These are phyloP conservation scores for Cryptosporidium canis DNA, from an alignment of 169 alveolate species.

Conservation along the genomic window DNA sequence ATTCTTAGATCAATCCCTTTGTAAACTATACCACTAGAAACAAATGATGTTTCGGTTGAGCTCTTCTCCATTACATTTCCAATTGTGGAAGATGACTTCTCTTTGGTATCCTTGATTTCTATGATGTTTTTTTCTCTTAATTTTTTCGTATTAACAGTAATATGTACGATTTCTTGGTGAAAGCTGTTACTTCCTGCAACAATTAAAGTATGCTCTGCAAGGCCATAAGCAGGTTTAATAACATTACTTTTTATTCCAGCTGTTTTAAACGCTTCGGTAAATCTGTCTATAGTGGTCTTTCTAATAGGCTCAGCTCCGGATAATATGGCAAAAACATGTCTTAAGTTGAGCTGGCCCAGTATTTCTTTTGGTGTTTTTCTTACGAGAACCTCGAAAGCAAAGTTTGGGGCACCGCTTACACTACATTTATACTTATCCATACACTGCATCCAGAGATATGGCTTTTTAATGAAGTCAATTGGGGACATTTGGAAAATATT, in stretches of 20 bases:
- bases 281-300: constrained; percentile 75
- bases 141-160: constrained; percentile 72
- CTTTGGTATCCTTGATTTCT: neutral
- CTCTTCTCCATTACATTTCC: neutral
- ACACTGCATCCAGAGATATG: constrained; percentile 79
- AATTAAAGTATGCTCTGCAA: constrained; percentile 81
- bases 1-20: constrained; percentile 72
- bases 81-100: neutral
- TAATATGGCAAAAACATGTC: constrained; percentile 75
- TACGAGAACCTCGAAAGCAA: constrained; percentile 80
- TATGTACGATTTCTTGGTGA: constrained; percentile 7
- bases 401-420: constrained; percentile 81
- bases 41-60: constrained; percentile 11
- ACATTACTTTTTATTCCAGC: constrained; percentile 38
- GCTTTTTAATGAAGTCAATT: constrained; percentile 79
- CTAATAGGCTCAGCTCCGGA: constrained; percentile 83
- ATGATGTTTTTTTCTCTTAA: constrained; percentile 73
- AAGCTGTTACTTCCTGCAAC: constrained; percentile 76
- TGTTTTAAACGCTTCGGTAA: constrained; percentile 58
- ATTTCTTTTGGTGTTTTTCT: constrained; percentile 77
- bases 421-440: constrained; percentile 78
- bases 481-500: constrained; percentile 80
- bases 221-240: constrained; percentile 79
- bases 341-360: constrained; percentile 73
- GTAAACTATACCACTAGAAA: constrained; percentile 58